phyloP scores from a whole-genome alignment of 2,329 filamentous ascomycete species.

The Mycosphaerella arachidis region DNA sequence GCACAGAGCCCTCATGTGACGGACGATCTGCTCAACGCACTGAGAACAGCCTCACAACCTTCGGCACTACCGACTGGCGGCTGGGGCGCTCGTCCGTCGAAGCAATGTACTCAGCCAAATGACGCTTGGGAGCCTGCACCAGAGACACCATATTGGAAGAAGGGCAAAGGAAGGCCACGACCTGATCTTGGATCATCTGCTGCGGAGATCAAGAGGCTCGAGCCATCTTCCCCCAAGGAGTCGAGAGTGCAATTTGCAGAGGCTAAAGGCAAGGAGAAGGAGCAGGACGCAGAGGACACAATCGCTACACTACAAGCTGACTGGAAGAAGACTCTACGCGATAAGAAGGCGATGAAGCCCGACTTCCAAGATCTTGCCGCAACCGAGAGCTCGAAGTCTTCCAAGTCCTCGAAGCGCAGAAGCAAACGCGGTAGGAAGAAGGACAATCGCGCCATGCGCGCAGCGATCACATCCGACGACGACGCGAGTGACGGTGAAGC shows the following conservation, averaged over 20 bases:
- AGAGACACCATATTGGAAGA: slow-evolving; percentile 26
- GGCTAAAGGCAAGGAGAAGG: slow-evolving; percentile 1
- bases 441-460: slow-evolving; percentile 28
- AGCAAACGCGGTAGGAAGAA: slow-evolving; percentile 33
- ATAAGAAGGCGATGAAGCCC: slow-evolving; percentile 25
- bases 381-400: slow-evolving; percentile 5
- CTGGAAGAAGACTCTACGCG: slow-evolving; percentile 20
- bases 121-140: slow-evolving; percentile 27
- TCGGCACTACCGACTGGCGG: slow-evolving; percentile 10
- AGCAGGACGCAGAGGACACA: slow-evolving; percentile 15
- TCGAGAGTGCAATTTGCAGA: slow-evolving; percentile 20
- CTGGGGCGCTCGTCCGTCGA: slow-evolving; percentile 21
- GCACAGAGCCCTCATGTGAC: slow-evolving; percentile 17
- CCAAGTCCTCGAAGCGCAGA: slow-evolving; percentile 20
- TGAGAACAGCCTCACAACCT: slow-evolving; percentile 6
- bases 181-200: slow-evolving; percentile 21
- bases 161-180: slow-evolving; percentile 13
- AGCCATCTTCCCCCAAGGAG: slow-evolving; percentile 10
- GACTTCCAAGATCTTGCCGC: slow-evolving; percentile 1
- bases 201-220: slow-evolving; percentile 13
- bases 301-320: slow-evolving; percentile 25
- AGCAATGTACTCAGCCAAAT: slow-evolving; percentile 8
- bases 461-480: slow-evolving; percentile 45
- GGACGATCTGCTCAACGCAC: slow-evolving; percentile 23
- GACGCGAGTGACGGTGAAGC: slow-evolving; percentile 34